Evolutionary conservation across 2,329 filamentous ascomycete genomes (phyloP), one percentile per base, ranked within the genome.

Genomic region (Curvularia lunata): DNA sequence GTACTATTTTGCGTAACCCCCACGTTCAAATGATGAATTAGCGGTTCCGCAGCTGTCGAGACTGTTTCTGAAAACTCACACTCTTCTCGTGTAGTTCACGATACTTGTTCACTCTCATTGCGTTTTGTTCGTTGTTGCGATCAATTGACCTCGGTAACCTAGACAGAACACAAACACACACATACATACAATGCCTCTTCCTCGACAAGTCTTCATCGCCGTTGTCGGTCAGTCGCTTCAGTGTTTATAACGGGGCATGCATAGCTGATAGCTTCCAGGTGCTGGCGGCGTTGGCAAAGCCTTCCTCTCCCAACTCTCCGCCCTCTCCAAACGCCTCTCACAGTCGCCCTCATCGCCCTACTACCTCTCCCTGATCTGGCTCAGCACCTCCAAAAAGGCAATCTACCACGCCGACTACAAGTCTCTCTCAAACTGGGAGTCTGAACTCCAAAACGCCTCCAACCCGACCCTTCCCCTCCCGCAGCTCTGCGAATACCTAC

Each of bases 271-370:
- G 34, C 40, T 10, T 10, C 6, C 72, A 96, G 93, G 95, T 73
- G 91, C 90, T 69, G 95, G 95, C 68, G 94, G 94, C 64, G 95
- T 98, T 61, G 95, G 95, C 72, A 93, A 93, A 79, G 87, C 87
- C 80, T 97, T 98, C 83, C 86, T 98, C 63, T 83, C 84, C 66
- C 95, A 98, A 79, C 87, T 98, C 57, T 82, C 89, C 64, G 75
- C 81, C 59, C 85, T 95, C 59, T 83, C 86, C 48, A 81, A 84
- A 63, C 86, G 89, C 61, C 87, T 83, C 52, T 77, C 78, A 18
- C 75, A 78, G 55, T 74, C 77, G 5, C 73, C 75, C 54, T 69
- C 87, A 38, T 85, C 89, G 41, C 84, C 86, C 6, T 87, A 86
- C 52, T 87, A 88, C 77, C 84, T 97, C 58, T 88, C 85, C 56